Evolutionary conservation across 768 basidiomycete genomes (phyloP).

Genomic region (Suillus sp.): DNA sequence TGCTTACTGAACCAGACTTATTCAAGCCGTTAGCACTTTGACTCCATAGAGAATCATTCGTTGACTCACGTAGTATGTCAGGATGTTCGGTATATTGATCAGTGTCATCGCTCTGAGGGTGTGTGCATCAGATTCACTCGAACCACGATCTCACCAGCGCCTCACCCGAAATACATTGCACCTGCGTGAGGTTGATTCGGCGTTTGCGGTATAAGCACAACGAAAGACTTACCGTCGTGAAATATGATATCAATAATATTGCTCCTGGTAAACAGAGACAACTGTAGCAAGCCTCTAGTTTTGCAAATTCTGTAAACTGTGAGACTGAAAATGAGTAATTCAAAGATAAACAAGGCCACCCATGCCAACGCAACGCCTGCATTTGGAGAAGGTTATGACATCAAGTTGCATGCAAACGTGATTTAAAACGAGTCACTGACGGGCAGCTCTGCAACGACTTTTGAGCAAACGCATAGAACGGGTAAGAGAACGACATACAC

Average conservation of each 20-base stretch:
- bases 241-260: background rate
- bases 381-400: background rate
- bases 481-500: background rate
- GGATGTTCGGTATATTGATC: background rate
- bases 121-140: background rate
- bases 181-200: background rate
- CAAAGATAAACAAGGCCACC: background rate
- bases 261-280: background rate
- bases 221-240: background rate
- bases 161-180: background rate
- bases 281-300: background rate
- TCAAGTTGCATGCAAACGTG: background rate
- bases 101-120: background rate
- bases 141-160: background rate
- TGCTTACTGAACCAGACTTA: background rate
- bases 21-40: background rate
- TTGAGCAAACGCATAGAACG: background rate
- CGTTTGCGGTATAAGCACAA: background rate
- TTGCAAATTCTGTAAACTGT: background rate
- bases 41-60: background rate
- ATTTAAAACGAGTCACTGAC: background rate
- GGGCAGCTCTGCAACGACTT: background rate
- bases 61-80: background rate
- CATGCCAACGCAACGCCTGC: background rate
- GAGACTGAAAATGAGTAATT: background rate